A percentile compares a stretch with the other conserved stretches of the same genome.
These are phyloP conservation scores for Microsporum canis DNA, from an alignment of 2,329 filamentous ascomycete species.

Conservation along the genomic window DNA sequence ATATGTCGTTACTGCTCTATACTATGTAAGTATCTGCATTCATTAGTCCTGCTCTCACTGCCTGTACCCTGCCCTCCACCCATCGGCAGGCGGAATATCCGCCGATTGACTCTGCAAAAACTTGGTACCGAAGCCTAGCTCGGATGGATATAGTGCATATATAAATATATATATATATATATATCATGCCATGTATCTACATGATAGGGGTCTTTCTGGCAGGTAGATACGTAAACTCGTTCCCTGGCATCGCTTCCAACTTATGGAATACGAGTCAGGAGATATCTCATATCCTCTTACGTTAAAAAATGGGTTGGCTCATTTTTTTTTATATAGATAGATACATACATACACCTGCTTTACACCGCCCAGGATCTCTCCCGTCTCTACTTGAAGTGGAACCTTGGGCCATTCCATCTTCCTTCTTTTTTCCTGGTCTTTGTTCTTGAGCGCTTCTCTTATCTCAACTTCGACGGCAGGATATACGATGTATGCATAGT, in stretches of 20 bases:
- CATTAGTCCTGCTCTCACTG: constrained; percentile 1
- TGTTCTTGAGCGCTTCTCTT: neutral
- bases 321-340: too few relatives aligned
- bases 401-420: neutral
- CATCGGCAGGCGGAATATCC: constrained; percentile 11
- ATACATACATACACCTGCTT: neutral
- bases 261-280: neutral
- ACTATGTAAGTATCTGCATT: neutral
- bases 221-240: neutral
- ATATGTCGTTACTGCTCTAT: too few relatives aligned
- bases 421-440: neutral
- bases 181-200: neutral
- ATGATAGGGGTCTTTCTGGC: neutral
- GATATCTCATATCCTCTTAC: neutral
- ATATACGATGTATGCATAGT: neutral
- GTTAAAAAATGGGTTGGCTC: too few relatives aligned
- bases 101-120: constrained; percentile 8
- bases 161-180: neutral
- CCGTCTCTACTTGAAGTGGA: neutral
- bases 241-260: neutral
- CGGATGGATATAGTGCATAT: neutral
- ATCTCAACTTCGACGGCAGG: neutral
- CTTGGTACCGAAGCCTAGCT: neutral
- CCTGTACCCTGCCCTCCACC: neutral
- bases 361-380: neutral